These are phyloP conservation scores for Pythium rishiriense DNA, from an alignment of 352 stramenopile species.

Conservation along the genomic window DNA sequence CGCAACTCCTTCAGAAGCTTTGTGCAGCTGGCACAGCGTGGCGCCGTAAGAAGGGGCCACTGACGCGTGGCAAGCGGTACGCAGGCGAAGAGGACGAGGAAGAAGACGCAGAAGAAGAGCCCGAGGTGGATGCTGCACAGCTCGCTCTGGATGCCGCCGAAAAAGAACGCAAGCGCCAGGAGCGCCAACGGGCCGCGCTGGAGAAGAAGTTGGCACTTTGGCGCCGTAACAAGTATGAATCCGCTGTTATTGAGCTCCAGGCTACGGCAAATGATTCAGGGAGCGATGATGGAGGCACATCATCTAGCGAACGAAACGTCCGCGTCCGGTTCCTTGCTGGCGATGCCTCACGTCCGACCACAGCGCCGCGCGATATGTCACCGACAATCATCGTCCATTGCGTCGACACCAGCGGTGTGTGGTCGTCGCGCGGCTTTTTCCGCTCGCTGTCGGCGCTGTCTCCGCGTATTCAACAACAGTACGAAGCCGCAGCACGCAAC, in stretches of 20 bases:
- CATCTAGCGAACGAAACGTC: slow-evolving; percentile 15
- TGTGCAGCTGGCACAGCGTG: slow-evolving; percentile 25
- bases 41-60: slow-evolving; percentile 32
- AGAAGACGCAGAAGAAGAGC: slow-evolving; percentile 28
- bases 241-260: slow-evolving; percentile 34
- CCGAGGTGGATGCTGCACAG: slow-evolving; percentile 18
- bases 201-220: slow-evolving; percentile 58
- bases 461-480: slow-evolving; percentile 54
- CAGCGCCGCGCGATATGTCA: slow-evolving; percentile 12
- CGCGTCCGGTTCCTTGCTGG: slow-evolving; percentile 54
- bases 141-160: slow-evolving; percentile 31
- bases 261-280: neutral
- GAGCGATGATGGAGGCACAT: slow-evolving; percentile 9
- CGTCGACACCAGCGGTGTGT: slow-evolving; percentile 73
- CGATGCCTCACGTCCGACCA: slow-evolving; percentile 52
- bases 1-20: slow-evolving; percentile 40
- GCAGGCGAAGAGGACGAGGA: slow-evolving; percentile 39
- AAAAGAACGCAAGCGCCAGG: slow-evolving; percentile 37
- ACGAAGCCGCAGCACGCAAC: slow-evolving; percentile 55
- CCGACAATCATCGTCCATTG: slow-evolving; percentile 66
- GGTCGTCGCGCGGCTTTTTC: slow-evolving; percentile 77
- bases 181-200: slow-evolving; percentile 40
- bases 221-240: slow-evolving; percentile 64
- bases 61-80: slow-evolving; percentile 28
- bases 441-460: slow-evolving; percentile 55